These are phyloP conservation scores for Gnaphalium uliginosum DNA, from an alignment of 129 eudicot genomes.

Conservation along the genomic window DNA sequence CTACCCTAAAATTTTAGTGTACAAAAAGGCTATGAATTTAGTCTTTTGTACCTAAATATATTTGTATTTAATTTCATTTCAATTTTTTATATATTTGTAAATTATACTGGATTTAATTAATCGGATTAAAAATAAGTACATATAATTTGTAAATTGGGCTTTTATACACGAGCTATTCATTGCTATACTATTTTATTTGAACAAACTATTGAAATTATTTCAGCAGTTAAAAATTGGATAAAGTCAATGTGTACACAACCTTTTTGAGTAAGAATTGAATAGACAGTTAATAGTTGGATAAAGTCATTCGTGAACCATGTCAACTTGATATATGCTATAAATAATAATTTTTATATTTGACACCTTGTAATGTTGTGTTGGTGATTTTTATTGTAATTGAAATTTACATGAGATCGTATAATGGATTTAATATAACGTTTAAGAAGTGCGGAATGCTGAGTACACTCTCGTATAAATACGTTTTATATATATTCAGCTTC, in stretches of 20 bases:
- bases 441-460: no score
- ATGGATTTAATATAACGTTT: no score
- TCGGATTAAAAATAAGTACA: background rate
- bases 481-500: no score
- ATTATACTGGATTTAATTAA: background rate
- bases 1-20: constrained; percentile 1
- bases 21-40: background rate
- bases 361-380: no score
- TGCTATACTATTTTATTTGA: no score
- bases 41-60: background rate
- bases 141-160: background rate
- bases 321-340: background rate
- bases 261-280: background rate
- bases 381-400: no score
- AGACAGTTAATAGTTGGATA: background rate
- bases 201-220: background rate
- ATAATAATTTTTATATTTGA: no score
- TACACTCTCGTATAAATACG: no score
- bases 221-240: background rate
- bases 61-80: background rate
- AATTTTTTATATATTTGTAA: no score
- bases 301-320: constrained; percentile 1
- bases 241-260: background rate
- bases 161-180: background rate
- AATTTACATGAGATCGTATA: no score